phyloP scores from a whole-genome alignment of 2,329 filamentous ascomycete genomes.

The Chaetothyriales sp. region DNA sequence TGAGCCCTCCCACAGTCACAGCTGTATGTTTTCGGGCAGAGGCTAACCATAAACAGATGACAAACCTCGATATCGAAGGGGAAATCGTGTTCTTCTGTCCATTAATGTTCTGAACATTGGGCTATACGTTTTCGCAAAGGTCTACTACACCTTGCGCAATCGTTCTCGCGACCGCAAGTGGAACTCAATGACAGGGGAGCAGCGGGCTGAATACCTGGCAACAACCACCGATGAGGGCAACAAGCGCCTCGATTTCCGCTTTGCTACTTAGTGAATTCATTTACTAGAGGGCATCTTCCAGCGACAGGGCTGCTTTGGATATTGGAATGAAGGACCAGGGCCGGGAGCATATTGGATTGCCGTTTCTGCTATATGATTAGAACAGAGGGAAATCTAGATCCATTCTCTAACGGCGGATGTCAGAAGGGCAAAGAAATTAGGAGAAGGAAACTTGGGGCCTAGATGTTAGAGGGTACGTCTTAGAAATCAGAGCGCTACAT shows the following conservation, averaged over 20 bases:
- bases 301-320: too few species aligned
- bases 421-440: too few species aligned
- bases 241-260: constrained; percentile 26
- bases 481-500: too few species aligned
- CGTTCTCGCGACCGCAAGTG: constrained; percentile 20
- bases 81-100: constrained; percentile 25
- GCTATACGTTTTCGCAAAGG: constrained; percentile 20
- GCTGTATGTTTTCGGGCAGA: too few species aligned
- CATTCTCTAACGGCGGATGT: too few species aligned
- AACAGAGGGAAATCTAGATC: too few species aligned
- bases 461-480: too few species aligned
- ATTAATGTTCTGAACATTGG: constrained; percentile 17
- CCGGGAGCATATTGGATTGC: too few species aligned
- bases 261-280: constrained; percentile 18
- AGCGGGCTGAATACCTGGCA: constrained; percentile 32
- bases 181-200: constrained; percentile 30
- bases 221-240: constrained; percentile 31
- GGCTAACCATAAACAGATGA: constrained; percentile 24
- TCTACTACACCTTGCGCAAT: constrained; percentile 23
- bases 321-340: too few species aligned
- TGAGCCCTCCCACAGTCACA: constrained; percentile 1
- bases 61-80: constrained; percentile 40
- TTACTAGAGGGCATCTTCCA: too few species aligned
- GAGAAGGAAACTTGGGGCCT: too few species aligned
- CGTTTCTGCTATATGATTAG: too few species aligned